Evolutionary conservation across 2,329 filamentous ascomycete species (phyloP).

Genomic region (Sarocladium oryzae): DNA sequence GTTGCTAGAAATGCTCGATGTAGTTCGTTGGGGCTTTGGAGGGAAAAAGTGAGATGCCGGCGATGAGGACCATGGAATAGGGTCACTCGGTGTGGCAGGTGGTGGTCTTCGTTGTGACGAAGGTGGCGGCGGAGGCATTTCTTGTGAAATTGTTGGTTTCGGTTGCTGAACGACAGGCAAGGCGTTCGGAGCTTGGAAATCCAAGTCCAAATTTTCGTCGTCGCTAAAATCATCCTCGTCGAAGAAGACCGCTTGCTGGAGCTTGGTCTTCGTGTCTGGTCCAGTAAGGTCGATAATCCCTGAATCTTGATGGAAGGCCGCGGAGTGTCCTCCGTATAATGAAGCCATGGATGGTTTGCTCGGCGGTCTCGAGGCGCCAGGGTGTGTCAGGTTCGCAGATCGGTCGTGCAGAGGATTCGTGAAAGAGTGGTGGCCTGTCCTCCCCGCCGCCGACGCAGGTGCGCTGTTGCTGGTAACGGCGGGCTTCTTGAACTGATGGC

Average conservation of each 20-base stretch:
- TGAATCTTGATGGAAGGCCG: conserved; percentile 35
- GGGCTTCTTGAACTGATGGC: conserved; percentile 43
- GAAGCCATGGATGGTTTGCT: conserved; percentile 28
- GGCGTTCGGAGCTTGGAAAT: conserved; percentile 55
- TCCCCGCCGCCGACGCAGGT: conserved; percentile 33
- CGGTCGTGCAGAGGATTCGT: conserved; percentile 21
- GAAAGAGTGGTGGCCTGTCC: conserved; percentile 21
- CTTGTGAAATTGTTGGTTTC: conserved; percentile 15
- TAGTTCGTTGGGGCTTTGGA: conserved; percentile 20
- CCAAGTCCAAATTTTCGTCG: conserved; percentile 67
- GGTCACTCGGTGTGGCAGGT: conserved; percentile 21
- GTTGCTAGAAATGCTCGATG: conserved; percentile 13
- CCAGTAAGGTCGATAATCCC: conserved; percentile 28
- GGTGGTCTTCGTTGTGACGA: neutral
- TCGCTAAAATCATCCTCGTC: conserved; percentile 83
- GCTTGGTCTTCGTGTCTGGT: conserved; percentile 20
- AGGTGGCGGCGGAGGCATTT: conserved; percentile 16
- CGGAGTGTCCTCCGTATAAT: conserved; percentile 34
- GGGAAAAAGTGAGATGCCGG: conserved; percentile 42
- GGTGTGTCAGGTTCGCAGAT: conserved; percentile 26
- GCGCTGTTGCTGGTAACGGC: conserved; percentile 21
- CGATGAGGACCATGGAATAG: conserved; percentile 69
- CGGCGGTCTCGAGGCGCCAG: conserved; percentile 14
- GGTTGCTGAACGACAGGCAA: conserved; percentile 29
- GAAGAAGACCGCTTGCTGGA: conserved; percentile 46